These are phyloP conservation scores for Chrysophaeum taylorii DNA, from an alignment of 352 stramenopile species.

Conservation along the genomic window DNA sequence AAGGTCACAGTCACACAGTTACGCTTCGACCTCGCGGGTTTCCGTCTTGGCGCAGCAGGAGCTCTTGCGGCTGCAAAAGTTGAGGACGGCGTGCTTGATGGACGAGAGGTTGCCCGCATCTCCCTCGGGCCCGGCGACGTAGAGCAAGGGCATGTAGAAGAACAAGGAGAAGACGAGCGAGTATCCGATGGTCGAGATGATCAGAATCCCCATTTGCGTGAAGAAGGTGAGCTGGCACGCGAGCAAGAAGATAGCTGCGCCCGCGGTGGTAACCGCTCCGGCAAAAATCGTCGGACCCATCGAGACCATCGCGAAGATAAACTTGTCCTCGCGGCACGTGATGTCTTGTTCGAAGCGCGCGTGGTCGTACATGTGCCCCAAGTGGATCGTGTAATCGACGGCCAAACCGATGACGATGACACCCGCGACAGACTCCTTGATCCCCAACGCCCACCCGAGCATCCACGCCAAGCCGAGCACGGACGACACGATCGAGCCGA, in stretches of 20 bases:
- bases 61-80: too few relatives aligned
- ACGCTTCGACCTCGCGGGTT: too few relatives aligned
- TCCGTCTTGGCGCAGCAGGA: too few relatives aligned
- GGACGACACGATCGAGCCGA: constrained; percentile 28
- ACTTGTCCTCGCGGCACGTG: constrained; percentile 18
- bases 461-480: constrained; percentile 29
- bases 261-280: constrained; percentile 33
- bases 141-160: constrained; percentile 29
- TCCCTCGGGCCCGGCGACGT: constrained; percentile 21
- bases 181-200: constrained; percentile 31
- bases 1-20: too few relatives aligned
- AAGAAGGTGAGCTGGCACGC: constrained; percentile 33
- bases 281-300: constrained; percentile 34
- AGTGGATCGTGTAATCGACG: constrained; percentile 35
- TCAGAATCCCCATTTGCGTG: constrained; percentile 32
- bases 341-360: constrained; percentile 15
- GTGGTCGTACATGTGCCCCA: constrained; percentile 31
- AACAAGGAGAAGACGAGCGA: constrained; percentile 17
- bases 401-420: constrained; percentile 37
- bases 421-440: constrained; percentile 28
- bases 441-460: constrained; percentile 31
- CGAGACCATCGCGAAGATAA: constrained; percentile 21
- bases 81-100: too few relatives aligned
- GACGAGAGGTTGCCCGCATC: constrained; percentile 22
- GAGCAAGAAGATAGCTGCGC: constrained; percentile 27